Conservation (phyloP, 768 basidiomycete genomes). For the Gloeostereum incarnatum region DNA sequence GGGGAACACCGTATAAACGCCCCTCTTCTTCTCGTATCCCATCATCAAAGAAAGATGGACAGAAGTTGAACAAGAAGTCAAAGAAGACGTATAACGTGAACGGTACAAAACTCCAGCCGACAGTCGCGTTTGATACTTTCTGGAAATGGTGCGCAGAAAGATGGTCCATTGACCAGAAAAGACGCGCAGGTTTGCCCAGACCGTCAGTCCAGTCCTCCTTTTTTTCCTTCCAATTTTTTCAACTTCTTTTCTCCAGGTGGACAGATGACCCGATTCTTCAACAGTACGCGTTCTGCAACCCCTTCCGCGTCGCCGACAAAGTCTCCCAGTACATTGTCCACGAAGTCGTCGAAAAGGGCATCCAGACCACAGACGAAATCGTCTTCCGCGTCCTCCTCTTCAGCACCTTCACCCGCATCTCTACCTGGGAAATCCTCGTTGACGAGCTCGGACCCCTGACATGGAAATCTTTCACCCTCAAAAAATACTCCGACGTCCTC, state of each 20-base stretch:
- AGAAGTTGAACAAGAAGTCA: slow-evolving; percentile 1
- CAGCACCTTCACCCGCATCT: slow-evolving; percentile 61
- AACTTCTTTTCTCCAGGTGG: slow-evolving; percentile 36
- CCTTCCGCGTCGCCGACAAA: slow-evolving; percentile 66
- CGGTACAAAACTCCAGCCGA: slow-evolving; percentile 30
- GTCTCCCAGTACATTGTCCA: slow-evolving; percentile 58
- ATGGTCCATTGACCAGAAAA: slow-evolving; percentile 45
- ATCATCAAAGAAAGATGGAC: neutral
- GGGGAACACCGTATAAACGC: neutral
- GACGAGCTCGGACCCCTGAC: slow-evolving; percentile 45
- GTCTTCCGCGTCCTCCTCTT: slow-evolving; percentile 67
- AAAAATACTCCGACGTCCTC: slow-evolving; percentile 45
- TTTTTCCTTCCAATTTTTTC: slow-evolving; percentile 6
- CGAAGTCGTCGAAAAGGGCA: slow-evolving; percentile 63
- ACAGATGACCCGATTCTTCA: slow-evolving; percentile 52
- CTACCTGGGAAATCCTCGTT: slow-evolving; percentile 60
- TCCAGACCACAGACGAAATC: slow-evolving; percentile 49
- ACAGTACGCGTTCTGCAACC: slow-evolving; percentile 58
- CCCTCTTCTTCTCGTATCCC: too few relatives aligned
- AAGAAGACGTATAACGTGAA: slow-evolving; percentile 22
- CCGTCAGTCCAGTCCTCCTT: slow-evolving; percentile 32
- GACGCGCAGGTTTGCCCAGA: slow-evolving; percentile 34
- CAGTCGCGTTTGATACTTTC: slow-evolving; percentile 51
- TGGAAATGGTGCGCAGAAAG: slow-evolving; percentile 51
- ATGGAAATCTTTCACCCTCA: slow-evolving; percentile 48